Evolutionary conservation across 2,329 filamentous ascomycete genomes (phyloP), one percentile per base, ranked within the genome.

Genomic region (Sporothrix pseudoabietina): DNA sequence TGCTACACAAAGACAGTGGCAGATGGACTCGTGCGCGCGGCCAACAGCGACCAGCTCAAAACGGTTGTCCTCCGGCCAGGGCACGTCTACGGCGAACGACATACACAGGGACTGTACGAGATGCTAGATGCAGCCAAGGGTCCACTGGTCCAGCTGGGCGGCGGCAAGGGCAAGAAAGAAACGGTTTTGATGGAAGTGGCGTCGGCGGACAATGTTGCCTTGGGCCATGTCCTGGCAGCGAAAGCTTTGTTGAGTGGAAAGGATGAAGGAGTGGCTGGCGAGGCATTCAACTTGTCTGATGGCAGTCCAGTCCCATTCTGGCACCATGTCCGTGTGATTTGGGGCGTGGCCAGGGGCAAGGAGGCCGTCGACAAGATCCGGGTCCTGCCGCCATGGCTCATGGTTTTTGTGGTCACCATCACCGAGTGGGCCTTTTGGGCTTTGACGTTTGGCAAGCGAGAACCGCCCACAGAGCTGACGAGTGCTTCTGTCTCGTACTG

Each of bases 41-140:
- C 80, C 12, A 81, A 82, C 71, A n/a, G 76, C 0, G 57, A 75
- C 0, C 71, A 55, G 2, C 74, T 82, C 3, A 74, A 76, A 7
- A 81, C 81, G 0, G 76, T 75, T 0, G 69, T 69, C 1, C 57
- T 83, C 1, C 77, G 80, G 0, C 76, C 80, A 0, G 79, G 78
- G 0, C 77, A 78, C 73, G 77, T 80, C 0, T 83, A 82, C 71
- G 82, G 82, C 19, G 79, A 81, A 68, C 77, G 80, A 2, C 77
- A 79, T 44, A 49, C 77, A 0, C 79, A 81, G 49, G 78, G 77
- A 0, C 74, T 81, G 59, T 75, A 75, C 0, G 77, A 78, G 32
- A 72, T 77, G 4, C 76, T 80, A 2, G 77, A 78, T 19, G 30
- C 73, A 30, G 76, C 75, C 10, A 49, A 26, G 4, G 72, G 66